Percentiles rank a stretch among this genome's conserved stretches.
phyloP scores from a whole-genome alignment of 306 rosid genomes.

The Benincasa hispida region DNA sequence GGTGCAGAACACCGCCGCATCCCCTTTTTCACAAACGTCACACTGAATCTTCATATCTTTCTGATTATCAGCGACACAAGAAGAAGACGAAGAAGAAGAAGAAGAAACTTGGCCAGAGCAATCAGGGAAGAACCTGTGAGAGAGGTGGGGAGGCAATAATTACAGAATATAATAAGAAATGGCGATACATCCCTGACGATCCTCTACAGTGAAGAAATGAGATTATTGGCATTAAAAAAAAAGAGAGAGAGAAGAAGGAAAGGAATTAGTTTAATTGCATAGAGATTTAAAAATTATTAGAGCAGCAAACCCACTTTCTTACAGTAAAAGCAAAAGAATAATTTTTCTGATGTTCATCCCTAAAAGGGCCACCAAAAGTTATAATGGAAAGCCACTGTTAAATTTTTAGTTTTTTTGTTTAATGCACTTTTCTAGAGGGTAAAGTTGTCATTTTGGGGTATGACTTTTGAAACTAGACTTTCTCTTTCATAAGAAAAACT shows the following conservation, averaged over 20 bases:
- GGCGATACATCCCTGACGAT: neutral
- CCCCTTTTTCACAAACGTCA: conserved; percentile 60
- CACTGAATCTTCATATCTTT: conserved; percentile 77
- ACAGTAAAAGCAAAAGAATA: neutral
- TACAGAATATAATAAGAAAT: neutral
- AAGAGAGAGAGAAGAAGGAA: neutral
- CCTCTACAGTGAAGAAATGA: neutral
- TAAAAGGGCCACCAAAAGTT: neutral
- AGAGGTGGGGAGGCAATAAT: neutral
- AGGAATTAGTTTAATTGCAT: neutral
- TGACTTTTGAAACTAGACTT: neutral
- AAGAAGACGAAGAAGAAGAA: neutral
- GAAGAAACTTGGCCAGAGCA: neutral
- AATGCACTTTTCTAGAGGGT: neutral
- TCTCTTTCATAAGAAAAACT: neutral
- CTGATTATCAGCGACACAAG: neutral
- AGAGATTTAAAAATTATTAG: neutral
- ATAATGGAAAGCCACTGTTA: neutral
- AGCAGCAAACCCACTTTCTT: neutral
- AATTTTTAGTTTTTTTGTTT: neutral
- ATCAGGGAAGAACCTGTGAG: neutral
- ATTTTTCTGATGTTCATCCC: neutral
- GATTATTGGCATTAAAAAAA: neutral
- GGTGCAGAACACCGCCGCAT: conserved; percentile 76
- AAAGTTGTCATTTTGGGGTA: neutral